phyloP scores from a whole-genome alignment of 2,329 filamentous ascomycete species.

The Pseudogymnoascus sp. region DNA sequence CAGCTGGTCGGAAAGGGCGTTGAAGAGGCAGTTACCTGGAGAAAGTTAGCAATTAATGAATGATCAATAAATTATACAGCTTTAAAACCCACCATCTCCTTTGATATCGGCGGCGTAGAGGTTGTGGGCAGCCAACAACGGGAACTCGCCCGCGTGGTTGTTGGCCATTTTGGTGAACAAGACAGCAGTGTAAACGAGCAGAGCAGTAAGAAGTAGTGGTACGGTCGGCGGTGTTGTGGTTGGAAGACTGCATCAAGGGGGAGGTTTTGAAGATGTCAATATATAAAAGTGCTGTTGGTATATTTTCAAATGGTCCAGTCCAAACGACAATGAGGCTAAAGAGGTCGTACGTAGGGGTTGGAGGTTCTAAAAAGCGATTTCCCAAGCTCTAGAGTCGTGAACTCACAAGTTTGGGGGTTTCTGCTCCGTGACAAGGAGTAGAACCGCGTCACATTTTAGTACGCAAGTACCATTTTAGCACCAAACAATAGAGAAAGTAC shows the following conservation, averaged over 20 bases:
- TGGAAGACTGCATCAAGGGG: slow-evolving; percentile 6
- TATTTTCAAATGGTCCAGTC: slow-evolving; percentile 1
- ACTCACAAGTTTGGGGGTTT: slow-evolving; percentile 2
- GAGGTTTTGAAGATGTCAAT: slow-evolving; percentile 1
- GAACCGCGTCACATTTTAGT: slow-evolving; percentile 10
- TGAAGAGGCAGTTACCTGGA: slow-evolving; percentile 63
- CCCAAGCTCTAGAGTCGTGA: background rate
- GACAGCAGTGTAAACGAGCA: background rate
- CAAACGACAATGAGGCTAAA: background rate
- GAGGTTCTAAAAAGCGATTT: background rate
- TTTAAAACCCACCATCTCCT: slow-evolving; percentile 52
- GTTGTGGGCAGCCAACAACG: slow-evolving; percentile 48
- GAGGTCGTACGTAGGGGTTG: background rate
- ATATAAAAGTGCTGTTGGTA: background rate
- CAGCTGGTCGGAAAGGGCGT: slow-evolving; percentile 60
- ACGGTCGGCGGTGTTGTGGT: slow-evolving; percentile 6
- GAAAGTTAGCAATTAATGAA: slow-evolving; percentile 21
- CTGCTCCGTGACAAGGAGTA: slow-evolving; percentile 3
- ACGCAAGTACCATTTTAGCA: slow-evolving; percentile 9
- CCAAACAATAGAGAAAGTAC: background rate
- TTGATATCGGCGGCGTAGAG: slow-evolving; percentile 53
- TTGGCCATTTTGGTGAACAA: slow-evolving; percentile 5
- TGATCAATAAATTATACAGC: background rate
- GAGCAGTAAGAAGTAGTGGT: background rate
- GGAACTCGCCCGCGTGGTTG: slow-evolving; percentile 40